Percentiles rank a stretch among this genome's conserved stretches.
phyloP scores from a whole-genome alignment of 2,329 filamentous ascomycete species.

The Fusarium torulosum region DNA sequence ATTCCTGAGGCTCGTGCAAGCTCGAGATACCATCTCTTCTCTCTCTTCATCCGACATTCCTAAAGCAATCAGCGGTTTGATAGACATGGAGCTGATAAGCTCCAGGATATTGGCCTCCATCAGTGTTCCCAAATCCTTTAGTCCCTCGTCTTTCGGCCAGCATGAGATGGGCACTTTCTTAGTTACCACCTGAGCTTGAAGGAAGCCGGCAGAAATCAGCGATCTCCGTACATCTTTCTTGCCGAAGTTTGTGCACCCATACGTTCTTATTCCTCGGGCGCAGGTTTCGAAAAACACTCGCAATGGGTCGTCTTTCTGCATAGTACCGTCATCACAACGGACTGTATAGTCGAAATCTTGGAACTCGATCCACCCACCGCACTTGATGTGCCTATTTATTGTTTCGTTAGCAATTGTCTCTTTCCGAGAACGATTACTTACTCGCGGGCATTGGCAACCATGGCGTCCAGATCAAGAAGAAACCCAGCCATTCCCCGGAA shows the following conservation, averaged over 20 bases:
- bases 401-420: constrained; percentile 16
- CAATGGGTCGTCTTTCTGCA: constrained; percentile 57
- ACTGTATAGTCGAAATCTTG: constrained; percentile 60
- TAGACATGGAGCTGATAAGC: constrained; percentile 57
- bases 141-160: constrained; percentile 58
- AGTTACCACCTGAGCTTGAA: constrained; percentile 57
- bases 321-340: constrained; percentile 60
- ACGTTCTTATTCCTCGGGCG: constrained; percentile 50
- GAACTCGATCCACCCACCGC: constrained; percentile 66
- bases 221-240: constrained; percentile 51
- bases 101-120: constrained; percentile 59
- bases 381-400: constrained; percentile 54
- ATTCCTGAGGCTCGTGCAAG: constrained; percentile 53
- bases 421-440: constrained; percentile 32
- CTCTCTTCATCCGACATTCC: constrained; percentile 54
- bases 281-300: constrained; percentile 51
- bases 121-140: constrained; percentile 59
- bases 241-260: constrained; percentile 57
- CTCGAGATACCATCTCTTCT: constrained; percentile 50
- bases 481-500: constrained; percentile 63
- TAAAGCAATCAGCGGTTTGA: constrained; percentile 57
- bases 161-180: constrained; percentile 61
- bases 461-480: constrained; percentile 63
- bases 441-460: constrained; percentile 58
- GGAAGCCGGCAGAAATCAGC: constrained; percentile 59